Base-by-base conservation (phyloP, 2,329 filamentous ascomycete species). In the Eutypa lata region DNA sequence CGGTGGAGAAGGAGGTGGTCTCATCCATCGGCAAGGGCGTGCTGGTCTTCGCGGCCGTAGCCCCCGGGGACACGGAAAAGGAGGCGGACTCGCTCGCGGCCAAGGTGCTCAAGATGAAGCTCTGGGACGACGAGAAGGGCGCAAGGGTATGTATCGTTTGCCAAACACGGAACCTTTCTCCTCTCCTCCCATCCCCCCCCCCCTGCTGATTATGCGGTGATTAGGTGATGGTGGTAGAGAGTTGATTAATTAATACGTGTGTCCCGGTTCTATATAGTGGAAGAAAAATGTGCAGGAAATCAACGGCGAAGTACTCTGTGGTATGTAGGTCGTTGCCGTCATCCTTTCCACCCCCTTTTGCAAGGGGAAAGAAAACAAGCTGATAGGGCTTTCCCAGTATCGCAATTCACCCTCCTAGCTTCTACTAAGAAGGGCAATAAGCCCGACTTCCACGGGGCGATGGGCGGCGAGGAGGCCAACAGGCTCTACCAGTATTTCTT, bases 381-480 rank as follows among this genome's bases (percentile, higher is more conserved):
- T 4, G 13, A 16, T 43, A 22, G 3, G n/a, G 10, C 31, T 11
- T 18, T 24, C 8, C 35, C 66, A 95, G 93, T 99, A 45, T 97
- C 94, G 14, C 94, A 99, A 73, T 99, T 99, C 68, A 99, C 94
- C 2, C 82, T 99, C 10, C 81, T 96, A 48, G 95, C 91, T 46
- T 89, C 87, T 45, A 92, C 92, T n/a, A 96, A 92, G 68, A 97
- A 97, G 72, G 93, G 93, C 57, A 92, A 86, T 67, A 97, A 96
- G 71, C 95, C 94, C 33, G 89, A 95, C 69, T 99, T 99, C 64
- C 93, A 96, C 69, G 89, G 89, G 13, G 92, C 94, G 6, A 87
- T 93, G 56, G 83, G 83, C 47, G 87, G 87, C 3, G 84, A 89
- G 11, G 84, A 92, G 52, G 94, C 93, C 22, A 89, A 85, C 63